Evolutionary conservation across 139 green algal genomes (phyloP).

Genomic region (Chlorella vulgaris): DNA sequence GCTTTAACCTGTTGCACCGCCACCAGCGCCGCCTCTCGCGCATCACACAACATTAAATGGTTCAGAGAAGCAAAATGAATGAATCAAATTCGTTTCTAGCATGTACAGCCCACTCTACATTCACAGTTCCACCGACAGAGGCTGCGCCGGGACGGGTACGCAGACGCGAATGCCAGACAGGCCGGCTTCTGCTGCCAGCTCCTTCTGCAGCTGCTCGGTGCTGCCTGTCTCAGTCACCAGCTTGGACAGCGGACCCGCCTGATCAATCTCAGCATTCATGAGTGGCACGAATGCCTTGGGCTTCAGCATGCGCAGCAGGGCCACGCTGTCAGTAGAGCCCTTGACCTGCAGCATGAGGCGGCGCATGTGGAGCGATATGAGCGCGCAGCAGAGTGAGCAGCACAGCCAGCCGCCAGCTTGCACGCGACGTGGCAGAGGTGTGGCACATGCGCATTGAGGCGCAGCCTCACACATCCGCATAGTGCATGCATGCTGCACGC

Average conservation of each 20-base stretch:
- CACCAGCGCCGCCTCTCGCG: too few species aligned
- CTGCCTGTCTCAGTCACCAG: slow-evolving; percentile 32
- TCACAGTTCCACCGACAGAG: slow-evolving; percentile 27
- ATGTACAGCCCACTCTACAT: neutral
- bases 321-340: slow-evolving; percentile 59
- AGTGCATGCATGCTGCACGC: too few species aligned
- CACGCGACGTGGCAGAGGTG: too few species aligned
- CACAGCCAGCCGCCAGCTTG: neutral
- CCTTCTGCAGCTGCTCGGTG: neutral
- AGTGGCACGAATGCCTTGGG: slow-evolving; percentile 68
- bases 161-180: slow-evolving; percentile 8
- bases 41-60: too few species aligned
- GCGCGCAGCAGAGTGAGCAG: neutral
- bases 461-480: too few species aligned
- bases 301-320: slow-evolving; percentile 54
- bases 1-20: neutral
- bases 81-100: neutral
- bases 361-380: neutral
- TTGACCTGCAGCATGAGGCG: slow-evolving; percentile 43
- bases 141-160: slow-evolving; percentile 8
- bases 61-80: too few species aligned
- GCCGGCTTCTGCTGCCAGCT: slow-evolving; percentile 6
- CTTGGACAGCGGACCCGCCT: slow-evolving; percentile 32
- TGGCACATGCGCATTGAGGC: too few species aligned
- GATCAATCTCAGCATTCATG: slow-evolving; percentile 69